A percentile compares a stretch with the other conserved stretches of the same genome.
phyloP scores from a whole-genome alignment of 192 early-diverging fungal genomes.

The Coemansia sp. region DNA sequence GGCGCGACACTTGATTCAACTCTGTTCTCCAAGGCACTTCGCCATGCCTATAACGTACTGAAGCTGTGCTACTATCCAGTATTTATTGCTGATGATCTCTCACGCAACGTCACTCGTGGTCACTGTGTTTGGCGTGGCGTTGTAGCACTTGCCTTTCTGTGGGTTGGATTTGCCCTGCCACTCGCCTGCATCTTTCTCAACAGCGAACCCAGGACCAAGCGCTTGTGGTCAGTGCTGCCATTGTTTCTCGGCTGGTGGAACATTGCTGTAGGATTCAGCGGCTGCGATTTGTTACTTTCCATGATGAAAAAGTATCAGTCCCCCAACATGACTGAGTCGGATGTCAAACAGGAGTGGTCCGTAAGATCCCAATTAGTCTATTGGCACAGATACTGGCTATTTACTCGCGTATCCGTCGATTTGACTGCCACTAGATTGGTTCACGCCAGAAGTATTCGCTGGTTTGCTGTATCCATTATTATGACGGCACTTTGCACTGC shows the following conservation, averaged over 20 bases:
- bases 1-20: conserved; percentile 40
- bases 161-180: conserved; percentile 53
- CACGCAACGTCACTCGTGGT: conserved; percentile 49
- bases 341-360: neutral
- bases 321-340: conserved; percentile 1
- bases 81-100: conserved; percentile 46
- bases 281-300: conserved; percentile 48
- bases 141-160: conserved; percentile 45
- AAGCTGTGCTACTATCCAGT: conserved; percentile 54
- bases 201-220: conserved; percentile 30
- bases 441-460: conserved; percentile 42
- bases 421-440: conserved; percentile 51
- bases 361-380: conserved; percentile 16
- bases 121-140: conserved; percentile 51
- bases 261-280: conserved; percentile 51
- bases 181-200: conserved; percentile 48
- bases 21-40: conserved; percentile 45
- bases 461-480: conserved; percentile 42
- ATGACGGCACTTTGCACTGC: conserved; percentile 50
- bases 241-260: conserved; percentile 57
- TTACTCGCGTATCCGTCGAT: conserved; percentile 40
- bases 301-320: conserved; percentile 51
- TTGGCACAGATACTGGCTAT: conserved; percentile 48
- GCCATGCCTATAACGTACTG: conserved; percentile 49
- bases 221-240: conserved; percentile 42